phyloP scores from a whole-genome alignment of 768 basidiomycete genomes.

The Lactarius hatsudake region DNA sequence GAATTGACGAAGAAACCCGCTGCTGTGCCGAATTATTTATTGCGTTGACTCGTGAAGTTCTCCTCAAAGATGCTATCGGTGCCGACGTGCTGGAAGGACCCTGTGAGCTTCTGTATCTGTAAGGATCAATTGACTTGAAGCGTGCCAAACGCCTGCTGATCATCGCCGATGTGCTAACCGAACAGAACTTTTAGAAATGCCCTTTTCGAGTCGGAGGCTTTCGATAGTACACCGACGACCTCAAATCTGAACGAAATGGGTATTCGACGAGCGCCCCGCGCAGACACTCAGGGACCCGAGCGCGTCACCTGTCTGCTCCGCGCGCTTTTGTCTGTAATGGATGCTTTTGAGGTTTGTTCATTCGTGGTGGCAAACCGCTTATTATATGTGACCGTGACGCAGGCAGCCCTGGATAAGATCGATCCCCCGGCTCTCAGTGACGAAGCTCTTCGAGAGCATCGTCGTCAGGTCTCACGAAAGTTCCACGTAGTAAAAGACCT shows the following conservation, averaged over 20 bases:
- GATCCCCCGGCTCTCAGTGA: background rate
- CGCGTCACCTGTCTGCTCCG: background rate
- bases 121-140: background rate
- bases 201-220: background rate
- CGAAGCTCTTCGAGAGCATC: background rate
- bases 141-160: background rate
- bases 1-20: background rate
- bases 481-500: background rate
- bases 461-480: background rate
- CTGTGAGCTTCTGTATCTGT: background rate
- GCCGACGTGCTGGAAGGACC: background rate
- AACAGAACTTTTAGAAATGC: background rate
- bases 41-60: background rate
- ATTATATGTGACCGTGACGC: background rate
- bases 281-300: background rate
- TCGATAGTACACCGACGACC: background rate
- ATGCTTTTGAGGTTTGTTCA: background rate
- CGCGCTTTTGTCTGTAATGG: background rate
- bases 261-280: background rate
- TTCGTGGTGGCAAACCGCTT: background rate
- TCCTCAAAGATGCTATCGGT: background rate
- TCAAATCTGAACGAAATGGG: background rate
- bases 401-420: background rate
- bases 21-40: background rate
- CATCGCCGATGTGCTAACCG: background rate